These are phyloP conservation scores for Papiliotrema fonsecae DNA, from an alignment of 1,284 basidiomycete genomes.

Conservation along the genomic window DNA sequence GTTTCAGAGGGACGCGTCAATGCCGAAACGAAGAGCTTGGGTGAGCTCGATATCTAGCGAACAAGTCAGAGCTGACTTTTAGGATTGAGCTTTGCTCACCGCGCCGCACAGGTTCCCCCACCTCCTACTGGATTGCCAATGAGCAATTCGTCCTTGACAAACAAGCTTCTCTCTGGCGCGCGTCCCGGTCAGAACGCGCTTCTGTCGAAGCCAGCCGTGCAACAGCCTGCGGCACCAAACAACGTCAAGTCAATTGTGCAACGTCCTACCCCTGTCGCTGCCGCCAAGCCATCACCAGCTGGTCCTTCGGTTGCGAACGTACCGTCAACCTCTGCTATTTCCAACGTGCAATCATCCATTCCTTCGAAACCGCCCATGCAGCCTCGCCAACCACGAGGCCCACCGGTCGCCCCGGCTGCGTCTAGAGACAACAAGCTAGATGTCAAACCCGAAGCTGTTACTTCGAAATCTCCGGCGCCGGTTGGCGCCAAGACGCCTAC, in stretches of 20 bases:
- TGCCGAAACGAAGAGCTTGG: constrained; percentile 86
- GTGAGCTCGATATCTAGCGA: too few relatives aligned
- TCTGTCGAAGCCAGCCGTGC: constrained; percentile 35
- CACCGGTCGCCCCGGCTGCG: not conserved
- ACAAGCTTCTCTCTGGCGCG: not conserved
- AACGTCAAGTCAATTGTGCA: not conserved
- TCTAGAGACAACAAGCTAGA: constrained; percentile 7
- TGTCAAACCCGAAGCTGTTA: not conserved
- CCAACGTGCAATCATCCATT: too few relatives aligned
- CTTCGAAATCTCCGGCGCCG: not conserved
- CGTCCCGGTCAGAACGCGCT: too few relatives aligned
- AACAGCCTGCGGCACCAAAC: not conserved
- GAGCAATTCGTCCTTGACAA: not conserved
- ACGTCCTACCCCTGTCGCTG: too few relatives aligned
- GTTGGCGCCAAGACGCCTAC: not conserved
- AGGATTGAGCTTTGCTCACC: constrained; percentile 89
- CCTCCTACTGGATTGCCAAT: constrained; percentile 38
- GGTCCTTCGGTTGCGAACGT: not conserved
- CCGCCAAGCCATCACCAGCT: not conserved
- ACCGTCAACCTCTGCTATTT: not conserved
- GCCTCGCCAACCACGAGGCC: constrained; percentile 3
- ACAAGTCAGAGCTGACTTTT: not conserved
- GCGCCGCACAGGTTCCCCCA: constrained; percentile 25
- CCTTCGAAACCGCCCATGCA: not conserved
- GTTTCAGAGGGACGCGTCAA: constrained; percentile 87